Base-by-base conservation (phyloP, 805 yeast species). In the Cyberlindnera meyerae region DNA sequence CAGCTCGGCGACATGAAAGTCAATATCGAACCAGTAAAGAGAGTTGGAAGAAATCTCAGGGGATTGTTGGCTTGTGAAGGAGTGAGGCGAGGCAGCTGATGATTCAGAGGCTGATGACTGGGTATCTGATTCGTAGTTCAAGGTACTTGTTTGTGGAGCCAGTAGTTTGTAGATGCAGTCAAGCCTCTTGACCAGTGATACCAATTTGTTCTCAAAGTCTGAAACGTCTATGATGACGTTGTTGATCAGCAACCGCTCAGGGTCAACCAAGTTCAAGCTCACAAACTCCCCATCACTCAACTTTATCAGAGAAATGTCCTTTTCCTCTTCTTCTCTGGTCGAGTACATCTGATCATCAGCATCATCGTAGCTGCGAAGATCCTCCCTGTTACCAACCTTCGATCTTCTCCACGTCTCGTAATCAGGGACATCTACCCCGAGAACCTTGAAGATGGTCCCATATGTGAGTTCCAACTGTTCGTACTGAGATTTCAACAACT, bases 401-500 rank as follows among this genome's bases (percentile, higher is more conserved):
- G 33, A 11, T 18, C 22, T 7, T 15, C 33, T 45, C 52, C 54
- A 54, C 1, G 31, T 36, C 3, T 52, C 52, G 32, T 39, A 52
- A 9, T 34, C 33, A 8, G 40, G 50, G 6, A 45, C 31, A 1
- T 44, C 18, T 4, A 49, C 28, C 5, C 43, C 45, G 29, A 52
- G 27, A 5, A 26, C 14, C 6, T 26, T 14, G 22, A 46, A 40
- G 6, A 52, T 28, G 3, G 18, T n/a, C 3, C 16, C 26, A 29
- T 52, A 51, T 3, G 39, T 39, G 3, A 7, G 8, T n/a, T 44
- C 43, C 3, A 54, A 28, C 8, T 16, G 24, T 5, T 37, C 32
- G 16, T 39, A 43, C 14, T 45, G 44, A 1, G 15, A 11, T 18
- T 44, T 43, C 11, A 54, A 37, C 11, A 17, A 22, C 9, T 45